Evolutionary conservation across 345 rosid genomes (phyloP).

Genomic region (Noccaea bulbosa): DNA sequence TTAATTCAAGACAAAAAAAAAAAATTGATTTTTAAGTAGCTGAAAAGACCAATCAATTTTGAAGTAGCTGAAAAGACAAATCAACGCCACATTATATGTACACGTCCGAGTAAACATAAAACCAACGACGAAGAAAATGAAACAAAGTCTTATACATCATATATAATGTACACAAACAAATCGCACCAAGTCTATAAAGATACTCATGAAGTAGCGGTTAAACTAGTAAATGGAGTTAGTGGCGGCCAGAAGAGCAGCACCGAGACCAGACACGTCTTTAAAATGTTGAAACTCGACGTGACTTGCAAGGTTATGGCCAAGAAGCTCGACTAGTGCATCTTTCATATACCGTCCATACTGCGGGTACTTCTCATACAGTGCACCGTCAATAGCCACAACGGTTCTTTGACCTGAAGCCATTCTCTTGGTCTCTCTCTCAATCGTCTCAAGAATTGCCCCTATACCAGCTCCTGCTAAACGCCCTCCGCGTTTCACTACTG

Average conservation of each 20-base stretch:
- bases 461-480: slow-evolving; percentile 90
- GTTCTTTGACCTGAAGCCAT: slow-evolving; percentile 59
- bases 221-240: slow-evolving; percentile 65
- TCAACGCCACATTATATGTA: too few species aligned
- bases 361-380: slow-evolving; percentile 71
- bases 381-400: slow-evolving; percentile 87
- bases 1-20: too few species aligned
- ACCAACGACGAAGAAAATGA: too few species aligned
- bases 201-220: slow-evolving; percentile 1
- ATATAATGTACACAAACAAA: slow-evolving; percentile 25
- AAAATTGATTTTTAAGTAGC: too few species aligned
- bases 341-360: slow-evolving; percentile 66
- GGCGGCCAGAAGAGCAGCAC: slow-evolving; percentile 89
- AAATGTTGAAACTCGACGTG: slow-evolving; percentile 65
- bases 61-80: too few species aligned
- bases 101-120: too few species aligned
- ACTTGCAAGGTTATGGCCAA: slow-evolving; percentile 57
- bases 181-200: not conserved
- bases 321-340: slow-evolving; percentile 67
- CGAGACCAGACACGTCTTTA: slow-evolving; percentile 87
- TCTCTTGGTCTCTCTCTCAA: slow-evolving; percentile 69
- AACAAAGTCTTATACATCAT: too few species aligned
- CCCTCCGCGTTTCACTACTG: slow-evolving; percentile 72
- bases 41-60: too few species aligned
- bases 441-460: slow-evolving; percentile 79